These are phyloP conservation scores for Crepidotus variabilis DNA, from an alignment of 768 basidiomycete genomes.

Conservation along the genomic window DNA sequence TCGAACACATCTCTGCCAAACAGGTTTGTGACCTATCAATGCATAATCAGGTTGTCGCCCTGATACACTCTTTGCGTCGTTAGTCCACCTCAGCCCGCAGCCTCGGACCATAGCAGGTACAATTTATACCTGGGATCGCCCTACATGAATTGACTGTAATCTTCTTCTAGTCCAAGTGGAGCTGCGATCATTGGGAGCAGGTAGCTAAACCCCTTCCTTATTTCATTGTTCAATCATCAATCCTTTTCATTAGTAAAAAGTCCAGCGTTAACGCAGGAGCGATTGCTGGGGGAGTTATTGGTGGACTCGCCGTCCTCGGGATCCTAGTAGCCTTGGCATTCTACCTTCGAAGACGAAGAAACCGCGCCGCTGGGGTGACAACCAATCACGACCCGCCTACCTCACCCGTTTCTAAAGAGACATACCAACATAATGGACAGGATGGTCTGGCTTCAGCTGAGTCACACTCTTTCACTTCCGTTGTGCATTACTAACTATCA, in stretches of 20 bases:
- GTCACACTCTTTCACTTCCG: no score
- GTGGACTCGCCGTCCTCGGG: constrained; percentile 28
- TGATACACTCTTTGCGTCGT: no score
- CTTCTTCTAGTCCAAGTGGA: no score
- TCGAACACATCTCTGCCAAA: no score
- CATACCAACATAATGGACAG: background rate
- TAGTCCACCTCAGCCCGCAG: no score
- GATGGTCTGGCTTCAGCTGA: background rate
- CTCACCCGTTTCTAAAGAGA: background rate
- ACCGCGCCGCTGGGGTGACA: background rate
- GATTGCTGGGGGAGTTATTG: constrained; percentile 39
- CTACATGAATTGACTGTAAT: no score
- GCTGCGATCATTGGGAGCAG: background rate
- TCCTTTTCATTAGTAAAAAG: background rate
- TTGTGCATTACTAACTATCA: no score
- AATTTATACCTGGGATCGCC: no score
- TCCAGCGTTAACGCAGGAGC: constrained; percentile 14
- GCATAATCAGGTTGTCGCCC: no score
- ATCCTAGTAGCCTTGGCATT: constrained; percentile 18
- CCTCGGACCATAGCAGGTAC: no score
- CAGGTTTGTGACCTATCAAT: no score
- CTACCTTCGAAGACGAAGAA: constrained; percentile 9
- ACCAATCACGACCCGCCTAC: background rate
- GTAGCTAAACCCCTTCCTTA: background rate
- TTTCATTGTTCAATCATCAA: background rate